Base-by-base conservation (phyloP, 1,284 basidiomycete genomes). In the Apiotrichum mycotoxinovorans region DNA sequence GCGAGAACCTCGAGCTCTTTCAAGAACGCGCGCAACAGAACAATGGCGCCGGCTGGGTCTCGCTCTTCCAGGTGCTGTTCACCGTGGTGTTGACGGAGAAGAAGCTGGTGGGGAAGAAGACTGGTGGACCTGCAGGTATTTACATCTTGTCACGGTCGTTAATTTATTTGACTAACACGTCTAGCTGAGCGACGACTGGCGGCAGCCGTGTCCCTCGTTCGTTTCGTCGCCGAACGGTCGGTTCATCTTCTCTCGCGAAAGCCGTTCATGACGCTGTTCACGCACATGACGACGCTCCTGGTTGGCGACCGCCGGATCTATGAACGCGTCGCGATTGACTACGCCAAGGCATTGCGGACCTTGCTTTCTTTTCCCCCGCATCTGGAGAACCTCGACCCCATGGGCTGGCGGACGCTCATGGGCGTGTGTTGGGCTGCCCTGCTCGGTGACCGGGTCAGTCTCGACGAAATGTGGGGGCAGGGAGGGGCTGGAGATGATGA, bases 341-440 rank as follows among this genome's bases (percentile, higher is more conserved):
- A 92, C 71, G 80, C 87, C 58, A 92, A 94, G 71, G 82, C 88
- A 0, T 79, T 95, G 35, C 83, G 84, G 41, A 80, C 79, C 47
- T 70, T 89, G 3, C 78, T 91, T 43, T 77, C 78, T 50, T 86
- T 85, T 70, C 75, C 78, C 2, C 87, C 89, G 0, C 93, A 97
- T 73, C 79, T 93, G 50, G 87, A 93, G 33, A 84, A 88, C 65
- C 71, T 95, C 30, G 84, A 85, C 11, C 78, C 80, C 17, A 75
- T 79, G 0, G 78, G 73, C 41, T 98, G 94, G 94, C 73, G 85
- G 11, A 76, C 77, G 22, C 74, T 91, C 26, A 82, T 88, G 38
- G 82, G 84, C 47, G 74, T 91, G 35, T 85, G 84, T 52, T 93
- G 93, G 79, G 88, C 90, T 59, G 82, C 84, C 2, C 78, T 91